These are phyloP conservation scores for Botrytis fragariae DNA, from an alignment of 2,329 filamentous ascomycete genomes.

Conservation along the genomic window DNA sequence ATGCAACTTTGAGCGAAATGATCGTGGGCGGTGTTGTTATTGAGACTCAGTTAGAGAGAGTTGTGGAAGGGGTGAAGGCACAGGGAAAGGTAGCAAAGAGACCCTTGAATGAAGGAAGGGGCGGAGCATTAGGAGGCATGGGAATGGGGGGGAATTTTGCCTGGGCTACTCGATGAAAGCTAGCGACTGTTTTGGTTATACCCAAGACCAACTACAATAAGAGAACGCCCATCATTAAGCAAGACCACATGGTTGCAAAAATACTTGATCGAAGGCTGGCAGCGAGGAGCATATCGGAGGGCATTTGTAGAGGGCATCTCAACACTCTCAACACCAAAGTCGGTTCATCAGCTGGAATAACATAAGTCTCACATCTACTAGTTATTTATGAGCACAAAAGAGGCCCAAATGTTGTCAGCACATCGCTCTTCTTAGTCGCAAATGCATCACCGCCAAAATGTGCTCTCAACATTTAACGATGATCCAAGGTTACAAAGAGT, in stretches of 20 bases:
- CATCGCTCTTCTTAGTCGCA: not conserved
- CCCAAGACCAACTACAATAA: not conserved
- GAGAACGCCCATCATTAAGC: not conserved
- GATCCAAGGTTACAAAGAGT: not conserved
- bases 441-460: not conserved
- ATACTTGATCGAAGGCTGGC: not conserved
- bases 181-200: not conserved
- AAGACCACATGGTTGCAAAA: not conserved
- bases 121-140: constrained; percentile 44
- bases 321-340: not conserved
- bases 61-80: constrained; percentile 77
- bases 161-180: constrained; percentile 37
- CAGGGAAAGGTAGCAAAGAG: constrained; percentile 77
- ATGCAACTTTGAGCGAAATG: constrained; percentile 89
- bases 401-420: not conserved
- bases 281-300: not conserved
- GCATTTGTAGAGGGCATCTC: not conserved
- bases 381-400: not conserved
- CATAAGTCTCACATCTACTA: not conserved
- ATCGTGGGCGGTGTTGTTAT: constrained; percentile 92
- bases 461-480: not conserved
- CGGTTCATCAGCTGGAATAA: not conserved
- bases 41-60: constrained; percentile 84
- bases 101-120: constrained; percentile 68
- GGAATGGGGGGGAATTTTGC: constrained; percentile 37